phyloP scores from a whole-genome alignment of 148 eudicot genomes.

The Rhododendron molle region DNA sequence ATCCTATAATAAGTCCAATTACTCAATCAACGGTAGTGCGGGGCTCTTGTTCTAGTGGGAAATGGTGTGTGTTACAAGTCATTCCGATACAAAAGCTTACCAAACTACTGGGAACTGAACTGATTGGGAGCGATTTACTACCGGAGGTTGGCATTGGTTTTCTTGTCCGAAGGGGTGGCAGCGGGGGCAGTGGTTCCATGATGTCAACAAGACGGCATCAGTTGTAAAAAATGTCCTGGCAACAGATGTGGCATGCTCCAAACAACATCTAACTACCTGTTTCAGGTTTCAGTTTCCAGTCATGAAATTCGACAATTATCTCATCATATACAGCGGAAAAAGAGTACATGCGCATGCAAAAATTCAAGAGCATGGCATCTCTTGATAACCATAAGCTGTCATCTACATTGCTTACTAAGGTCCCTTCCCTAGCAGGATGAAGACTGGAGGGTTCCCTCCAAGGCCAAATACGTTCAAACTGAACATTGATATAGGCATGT shows the following conservation, averaged over 20 bases:
- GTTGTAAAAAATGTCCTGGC: conserved; percentile 73
- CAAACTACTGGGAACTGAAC: neutral
- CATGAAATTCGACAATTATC: too few species aligned
- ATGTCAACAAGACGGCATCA: conserved; percentile 74
- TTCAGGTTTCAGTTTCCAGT: too few species aligned
- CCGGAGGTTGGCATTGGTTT: conserved; percentile 68
- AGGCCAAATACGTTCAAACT: too few species aligned
- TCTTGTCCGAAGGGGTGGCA: conserved; percentile 33
- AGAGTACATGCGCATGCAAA: too few species aligned
- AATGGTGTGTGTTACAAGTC: neutral
- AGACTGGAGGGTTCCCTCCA: too few species aligned
- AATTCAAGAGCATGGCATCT: neutral
- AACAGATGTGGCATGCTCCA: too few species aligned
- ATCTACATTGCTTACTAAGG: neutral
- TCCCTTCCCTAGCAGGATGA: neutral
- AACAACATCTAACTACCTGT: too few species aligned
- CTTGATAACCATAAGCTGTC: neutral
- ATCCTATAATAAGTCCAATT: too few species aligned
- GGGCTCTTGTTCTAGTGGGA: neutral
- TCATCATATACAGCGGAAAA: too few species aligned
- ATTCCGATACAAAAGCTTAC: neutral
- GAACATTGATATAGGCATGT: too few species aligned
- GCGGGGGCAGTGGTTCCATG: conserved; percentile 31
- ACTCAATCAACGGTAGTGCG: too few species aligned
- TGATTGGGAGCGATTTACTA: conserved; percentile 7